These are phyloP conservation scores for Monosporascus sp. DNA, from an alignment of 2,329 filamentous ascomycete species.

Conservation along the genomic window DNA sequence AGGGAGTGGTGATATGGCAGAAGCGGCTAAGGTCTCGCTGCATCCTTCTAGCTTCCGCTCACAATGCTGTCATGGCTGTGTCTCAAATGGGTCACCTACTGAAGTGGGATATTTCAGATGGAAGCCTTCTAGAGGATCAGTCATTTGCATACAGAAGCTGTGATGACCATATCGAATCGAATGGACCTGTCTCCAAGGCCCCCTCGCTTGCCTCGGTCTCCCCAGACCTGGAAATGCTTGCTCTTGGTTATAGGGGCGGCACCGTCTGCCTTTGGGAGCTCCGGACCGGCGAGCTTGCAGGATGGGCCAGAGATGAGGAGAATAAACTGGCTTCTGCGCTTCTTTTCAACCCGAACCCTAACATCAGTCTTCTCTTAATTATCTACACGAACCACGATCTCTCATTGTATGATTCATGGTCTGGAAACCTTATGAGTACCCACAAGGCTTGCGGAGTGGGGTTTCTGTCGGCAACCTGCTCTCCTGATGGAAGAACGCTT, in stretches of 20 bases:
- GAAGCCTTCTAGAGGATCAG: conserved; percentile 10
- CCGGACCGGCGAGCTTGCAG: conserved; percentile 9
- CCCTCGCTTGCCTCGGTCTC: conserved; percentile 12
- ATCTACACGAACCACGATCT: conserved; percentile 13
- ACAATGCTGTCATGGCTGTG: background rate
- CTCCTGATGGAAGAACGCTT: conserved; percentile 14
- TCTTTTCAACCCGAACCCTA: conserved; percentile 18
- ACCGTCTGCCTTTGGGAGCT: conserved; percentile 17
- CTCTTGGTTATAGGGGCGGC: conserved; percentile 13
- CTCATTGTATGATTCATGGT: conserved; percentile 14
- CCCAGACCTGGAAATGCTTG: conserved; percentile 15
- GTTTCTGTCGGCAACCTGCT: conserved; percentile 11
- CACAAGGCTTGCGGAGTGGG: conserved; percentile 1
- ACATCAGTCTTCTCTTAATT: conserved; percentile 14
- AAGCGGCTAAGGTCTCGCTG: background rate
- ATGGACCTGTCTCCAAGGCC: conserved; percentile 1
- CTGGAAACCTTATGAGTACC: conserved; percentile 6
- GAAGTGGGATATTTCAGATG: conserved; percentile 12
- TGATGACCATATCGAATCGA: conserved; percentile 1
- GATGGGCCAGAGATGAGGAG: conserved; percentile 14
- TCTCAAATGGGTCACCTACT: conserved; percentile 9
- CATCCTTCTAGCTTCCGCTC: background rate
- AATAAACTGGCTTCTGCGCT: conserved; percentile 6
- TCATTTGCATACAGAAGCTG: conserved; percentile 4
- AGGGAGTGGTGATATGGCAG: background rate